Evolutionary conservation across 2,329 filamentous ascomycete genomes (phyloP).

Genomic region (Microdochium nivale): DNA sequence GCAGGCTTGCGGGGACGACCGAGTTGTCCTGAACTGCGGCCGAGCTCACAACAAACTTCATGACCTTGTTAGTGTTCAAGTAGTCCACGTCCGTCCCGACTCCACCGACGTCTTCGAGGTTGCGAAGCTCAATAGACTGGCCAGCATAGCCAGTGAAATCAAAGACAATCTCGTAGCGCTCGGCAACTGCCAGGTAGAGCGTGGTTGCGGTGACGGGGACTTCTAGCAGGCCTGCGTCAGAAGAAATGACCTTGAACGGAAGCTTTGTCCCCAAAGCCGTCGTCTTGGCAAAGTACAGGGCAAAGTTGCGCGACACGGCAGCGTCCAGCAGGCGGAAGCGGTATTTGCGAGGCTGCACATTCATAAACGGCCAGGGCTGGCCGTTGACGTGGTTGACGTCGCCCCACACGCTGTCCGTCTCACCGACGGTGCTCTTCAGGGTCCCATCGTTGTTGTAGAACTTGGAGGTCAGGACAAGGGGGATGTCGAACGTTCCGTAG

Average conservation of each 20-base stretch:
- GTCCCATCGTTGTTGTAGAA: conserved; percentile 41
- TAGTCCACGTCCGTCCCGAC: conserved; percentile 39
- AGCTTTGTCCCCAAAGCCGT: conserved; percentile 20
- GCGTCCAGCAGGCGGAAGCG: conserved; percentile 45
- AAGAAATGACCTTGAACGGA: conserved; percentile 43
- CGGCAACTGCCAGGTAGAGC: conserved; percentile 42
- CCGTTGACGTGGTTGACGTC: conserved; percentile 51
- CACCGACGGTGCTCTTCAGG: conserved; percentile 34
- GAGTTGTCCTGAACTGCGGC: conserved; percentile 24
- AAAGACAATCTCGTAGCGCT: conserved; percentile 49
- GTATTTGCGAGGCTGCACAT: conserved; percentile 52
- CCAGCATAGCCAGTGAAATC: conserved; percentile 42
- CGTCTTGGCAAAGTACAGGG: conserved; percentile 33
- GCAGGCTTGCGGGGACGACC: conserved; percentile 22
- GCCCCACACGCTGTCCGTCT: conserved; percentile 40
- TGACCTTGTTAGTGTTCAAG: conserved; percentile 39
- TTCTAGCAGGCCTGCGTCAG: conserved; percentile 42
- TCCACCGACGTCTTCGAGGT: conserved; percentile 20
- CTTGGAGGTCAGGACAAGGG: conserved; percentile 40
- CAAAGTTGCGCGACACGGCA: conserved; percentile 37
- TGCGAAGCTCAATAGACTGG: conserved; percentile 34
- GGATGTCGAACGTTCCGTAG: conserved; percentile 43
- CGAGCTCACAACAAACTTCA: conserved; percentile 40
- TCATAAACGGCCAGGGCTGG: conserved; percentile 48
- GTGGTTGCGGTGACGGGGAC: conserved; percentile 31